Conservation (phyloP, 495 filamentous ascomycete genomes). For the Penicillium turbatum region DNA sequence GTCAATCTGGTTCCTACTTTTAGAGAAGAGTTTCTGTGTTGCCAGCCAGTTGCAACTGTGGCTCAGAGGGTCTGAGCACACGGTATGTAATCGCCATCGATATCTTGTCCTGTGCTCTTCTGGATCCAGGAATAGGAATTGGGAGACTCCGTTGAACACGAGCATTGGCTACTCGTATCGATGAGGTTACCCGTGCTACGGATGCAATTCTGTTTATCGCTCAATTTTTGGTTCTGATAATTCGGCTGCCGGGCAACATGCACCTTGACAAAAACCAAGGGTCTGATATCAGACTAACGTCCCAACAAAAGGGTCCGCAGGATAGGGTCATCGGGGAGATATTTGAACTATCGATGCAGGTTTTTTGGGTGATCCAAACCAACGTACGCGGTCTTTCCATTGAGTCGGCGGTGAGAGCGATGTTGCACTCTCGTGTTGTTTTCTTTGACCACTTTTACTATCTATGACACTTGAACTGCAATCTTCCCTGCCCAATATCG, state of each 20-base stretch:
- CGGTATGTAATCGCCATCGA: not conserved
- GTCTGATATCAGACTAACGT: not conserved
- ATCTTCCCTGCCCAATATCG: not conserved
- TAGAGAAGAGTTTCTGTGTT: not conserved
- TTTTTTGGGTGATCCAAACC: not conserved
- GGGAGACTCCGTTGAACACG: not conserved
- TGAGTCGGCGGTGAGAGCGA: not conserved
- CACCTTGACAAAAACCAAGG: not conserved
- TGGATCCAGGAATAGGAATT: not conserved
- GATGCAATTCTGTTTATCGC: not conserved
- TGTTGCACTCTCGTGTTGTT: not conserved
- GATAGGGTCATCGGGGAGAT: not conserved
- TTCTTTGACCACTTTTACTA: not conserved
- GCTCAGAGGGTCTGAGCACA: not conserved
- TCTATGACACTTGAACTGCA: not conserved
- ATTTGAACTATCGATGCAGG: not conserved
- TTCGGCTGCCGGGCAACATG: not conserved
- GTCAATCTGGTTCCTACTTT: conserved; percentile 10
- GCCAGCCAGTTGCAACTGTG: not conserved
- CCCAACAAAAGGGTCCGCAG: not conserved
- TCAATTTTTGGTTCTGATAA: not conserved
- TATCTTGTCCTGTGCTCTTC: not conserved
- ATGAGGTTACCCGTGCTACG: not conserved
- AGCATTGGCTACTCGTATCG: not conserved
- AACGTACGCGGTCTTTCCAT: not conserved